Percentiles rank a stretch among this genome's conserved stretches.
Evolutionary conservation across 2,329 filamentous ascomycete species (phyloP).

Genomic region (Malbranchea cinnamomea): DNA sequence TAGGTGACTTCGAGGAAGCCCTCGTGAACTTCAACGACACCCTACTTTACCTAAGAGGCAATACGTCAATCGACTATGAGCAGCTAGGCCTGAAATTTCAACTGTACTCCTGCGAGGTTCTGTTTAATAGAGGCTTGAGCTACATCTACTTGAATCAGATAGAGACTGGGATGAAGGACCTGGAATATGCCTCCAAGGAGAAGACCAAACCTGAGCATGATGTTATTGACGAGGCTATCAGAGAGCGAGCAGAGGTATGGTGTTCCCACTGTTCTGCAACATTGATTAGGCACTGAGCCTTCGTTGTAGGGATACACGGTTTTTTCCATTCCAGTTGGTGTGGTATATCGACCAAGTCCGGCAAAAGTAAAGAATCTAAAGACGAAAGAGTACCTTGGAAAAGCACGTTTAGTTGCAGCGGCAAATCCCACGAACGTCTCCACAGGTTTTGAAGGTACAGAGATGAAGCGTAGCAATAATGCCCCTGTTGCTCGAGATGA

Average conservation of each 20-base stretch:
- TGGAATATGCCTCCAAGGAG: constrained; percentile 81
- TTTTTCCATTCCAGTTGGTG: constrained; percentile 92
- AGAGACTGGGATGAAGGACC: constrained; percentile 78
- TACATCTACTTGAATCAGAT: constrained; percentile 94
- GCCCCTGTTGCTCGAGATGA: constrained; percentile 44
- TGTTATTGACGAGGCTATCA: constrained; percentile 94
- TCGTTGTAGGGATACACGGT: constrained; percentile 73
- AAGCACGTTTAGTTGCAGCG: constrained; percentile 82
- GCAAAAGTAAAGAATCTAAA: constrained; percentile 97
- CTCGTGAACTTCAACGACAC: constrained; percentile 98
- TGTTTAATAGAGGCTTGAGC: constrained; percentile 93
- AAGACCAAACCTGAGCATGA: constrained; percentile 94
- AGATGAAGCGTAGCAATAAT: constrained; percentile 43
- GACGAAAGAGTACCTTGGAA: constrained; percentile 93
- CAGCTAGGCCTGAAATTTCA: constrained; percentile 92
- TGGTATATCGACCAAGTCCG: constrained; percentile 89
- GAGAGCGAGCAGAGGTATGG: constrained; percentile 74
- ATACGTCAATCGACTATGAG: constrained; percentile 95
- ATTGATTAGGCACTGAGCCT: constrained; percentile 5
- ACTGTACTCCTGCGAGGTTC: constrained; percentile 88
- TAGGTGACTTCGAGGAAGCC: constrained; percentile 94
- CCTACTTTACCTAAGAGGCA: constrained; percentile 80
- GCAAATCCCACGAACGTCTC: constrained; percentile 68
- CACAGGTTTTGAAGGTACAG: constrained; percentile 65
- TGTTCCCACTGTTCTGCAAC: too few relatives aligned